Conservation (phyloP, 2,329 filamentous ascomycete species). For the Aureobasidium pullulans region DNA sequence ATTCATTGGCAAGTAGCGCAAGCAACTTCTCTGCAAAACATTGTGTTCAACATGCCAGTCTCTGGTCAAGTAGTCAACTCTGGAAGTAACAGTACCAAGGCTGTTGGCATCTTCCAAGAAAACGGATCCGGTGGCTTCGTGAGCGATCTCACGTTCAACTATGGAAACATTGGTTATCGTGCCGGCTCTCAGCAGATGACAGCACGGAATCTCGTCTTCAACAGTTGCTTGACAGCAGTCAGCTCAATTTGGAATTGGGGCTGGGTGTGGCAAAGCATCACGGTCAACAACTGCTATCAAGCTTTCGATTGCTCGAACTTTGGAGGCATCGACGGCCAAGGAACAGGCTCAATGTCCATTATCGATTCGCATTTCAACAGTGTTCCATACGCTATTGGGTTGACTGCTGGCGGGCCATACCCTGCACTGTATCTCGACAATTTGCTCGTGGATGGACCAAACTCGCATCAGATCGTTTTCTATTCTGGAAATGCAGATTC, state of each 20-base stretch:
- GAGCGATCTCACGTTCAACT: slow-evolving; percentile 74
- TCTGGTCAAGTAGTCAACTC: too few species aligned
- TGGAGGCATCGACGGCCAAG: neutral
- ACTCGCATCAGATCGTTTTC: too few species aligned
- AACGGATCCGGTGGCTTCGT: slow-evolving; percentile 67
- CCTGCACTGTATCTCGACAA: neutral
- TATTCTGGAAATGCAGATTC: too few species aligned
- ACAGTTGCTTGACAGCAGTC: slow-evolving; percentile 71
- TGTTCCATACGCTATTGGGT: neutral
- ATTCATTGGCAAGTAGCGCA: slow-evolving; percentile 65
- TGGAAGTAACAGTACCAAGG: slow-evolving; percentile 16
- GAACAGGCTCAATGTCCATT: neutral
- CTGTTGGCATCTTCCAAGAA: slow-evolving; percentile 53
- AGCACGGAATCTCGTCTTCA: slow-evolving; percentile 73
- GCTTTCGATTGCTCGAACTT: slow-evolving; percentile 52
- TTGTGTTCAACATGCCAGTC: slow-evolving; percentile 42
- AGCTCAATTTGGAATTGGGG: slow-evolving; percentile 88
- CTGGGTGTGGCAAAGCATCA: slow-evolving; percentile 70
- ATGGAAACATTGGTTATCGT: slow-evolving; percentile 69
- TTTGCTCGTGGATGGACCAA: neutral
- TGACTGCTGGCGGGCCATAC: neutral
- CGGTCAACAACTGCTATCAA: slow-evolving; percentile 48
- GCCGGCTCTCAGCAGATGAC: slow-evolving; percentile 85
- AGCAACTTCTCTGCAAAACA: slow-evolving; percentile 53
- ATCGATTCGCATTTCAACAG: neutral